Conservation (phyloP, 225 moss, liverwort and hornwort species). For the Pleurozium schreberi region DNA sequence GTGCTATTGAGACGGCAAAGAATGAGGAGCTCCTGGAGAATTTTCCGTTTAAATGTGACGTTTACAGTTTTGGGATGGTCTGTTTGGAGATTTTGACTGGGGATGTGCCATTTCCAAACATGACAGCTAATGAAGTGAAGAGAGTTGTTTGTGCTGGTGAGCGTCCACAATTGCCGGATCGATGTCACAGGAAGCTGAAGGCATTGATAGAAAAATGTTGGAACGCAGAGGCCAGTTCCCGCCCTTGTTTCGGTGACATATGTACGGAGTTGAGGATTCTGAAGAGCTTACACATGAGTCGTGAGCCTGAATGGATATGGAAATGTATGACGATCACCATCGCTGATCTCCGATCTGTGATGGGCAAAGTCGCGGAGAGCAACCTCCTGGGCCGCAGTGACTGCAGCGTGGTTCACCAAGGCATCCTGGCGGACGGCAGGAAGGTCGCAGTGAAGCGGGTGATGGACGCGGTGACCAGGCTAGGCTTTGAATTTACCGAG, state of each 20-base stretch:
- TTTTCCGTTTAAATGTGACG: neutral
- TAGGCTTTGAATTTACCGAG: neutral
- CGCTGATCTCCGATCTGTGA: neutral
- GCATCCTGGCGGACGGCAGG: neutral
- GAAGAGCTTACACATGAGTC: neutral
- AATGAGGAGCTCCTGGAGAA: neutral
- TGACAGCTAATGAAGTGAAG: neutral
- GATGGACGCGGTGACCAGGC: neutral
- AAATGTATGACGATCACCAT: neutral
- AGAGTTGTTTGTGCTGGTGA: neutral
- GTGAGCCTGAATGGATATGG: too few relatives aligned
- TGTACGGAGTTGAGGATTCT: neutral
- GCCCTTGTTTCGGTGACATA: neutral
- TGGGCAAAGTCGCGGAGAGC: conserved; percentile 5
- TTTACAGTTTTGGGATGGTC: neutral
- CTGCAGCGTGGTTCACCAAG: conserved; percentile 14
- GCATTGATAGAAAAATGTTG: neutral
- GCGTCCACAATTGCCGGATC: neutral
- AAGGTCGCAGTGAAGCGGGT: neutral
- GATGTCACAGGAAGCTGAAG: neutral
- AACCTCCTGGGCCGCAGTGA: conserved; percentile 19
- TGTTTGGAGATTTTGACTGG: neutral
- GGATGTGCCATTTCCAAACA: neutral
- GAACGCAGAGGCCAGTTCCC: neutral
- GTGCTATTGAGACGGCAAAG: neutral